These are phyloP conservation scores for Puccinia triticina DNA, from an alignment of 1,284 basidiomycete genomes.

Conservation along the genomic window DNA sequence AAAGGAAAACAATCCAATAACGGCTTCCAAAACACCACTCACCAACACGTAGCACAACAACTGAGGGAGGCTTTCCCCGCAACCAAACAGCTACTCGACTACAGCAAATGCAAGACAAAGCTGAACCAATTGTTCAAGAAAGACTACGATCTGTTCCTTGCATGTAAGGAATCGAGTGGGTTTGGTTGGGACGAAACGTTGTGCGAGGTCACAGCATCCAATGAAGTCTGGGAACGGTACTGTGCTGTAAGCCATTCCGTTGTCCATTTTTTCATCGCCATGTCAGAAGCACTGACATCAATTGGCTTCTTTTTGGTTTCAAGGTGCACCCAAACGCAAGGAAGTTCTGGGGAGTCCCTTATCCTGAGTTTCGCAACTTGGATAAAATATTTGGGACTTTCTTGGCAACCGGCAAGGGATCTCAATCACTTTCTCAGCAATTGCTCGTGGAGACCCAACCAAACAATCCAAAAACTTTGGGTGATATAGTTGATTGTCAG, in stretches of 20 bases:
- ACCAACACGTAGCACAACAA: neutral
- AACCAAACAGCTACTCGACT: neutral
- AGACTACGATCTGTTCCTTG: neutral
- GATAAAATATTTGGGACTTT: neutral
- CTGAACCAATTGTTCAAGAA: neutral
- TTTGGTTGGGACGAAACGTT: conserved; percentile 4
- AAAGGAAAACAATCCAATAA: neutral
- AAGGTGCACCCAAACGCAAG: neutral
- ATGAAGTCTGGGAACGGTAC: neutral
- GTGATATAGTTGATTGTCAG: neutral
- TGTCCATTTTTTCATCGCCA: neutral
- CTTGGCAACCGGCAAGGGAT: neutral
- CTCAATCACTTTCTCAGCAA: neutral
- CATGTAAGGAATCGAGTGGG: neutral
- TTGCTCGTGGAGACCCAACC: neutral
- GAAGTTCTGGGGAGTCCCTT: neutral
- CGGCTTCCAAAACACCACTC: neutral
- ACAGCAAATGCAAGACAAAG: neutral
- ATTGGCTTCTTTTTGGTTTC: neutral
- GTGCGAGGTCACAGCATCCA: neutral
- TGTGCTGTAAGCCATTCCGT: neutral
- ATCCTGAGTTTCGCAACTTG: neutral
- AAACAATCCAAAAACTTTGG: neutral
- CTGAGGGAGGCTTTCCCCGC: neutral
- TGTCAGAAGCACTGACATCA: no score